Evolutionary conservation across 2,329 filamentous ascomycete genomes (phyloP).

Genomic region (Pyrenochaeta sp.): DNA sequence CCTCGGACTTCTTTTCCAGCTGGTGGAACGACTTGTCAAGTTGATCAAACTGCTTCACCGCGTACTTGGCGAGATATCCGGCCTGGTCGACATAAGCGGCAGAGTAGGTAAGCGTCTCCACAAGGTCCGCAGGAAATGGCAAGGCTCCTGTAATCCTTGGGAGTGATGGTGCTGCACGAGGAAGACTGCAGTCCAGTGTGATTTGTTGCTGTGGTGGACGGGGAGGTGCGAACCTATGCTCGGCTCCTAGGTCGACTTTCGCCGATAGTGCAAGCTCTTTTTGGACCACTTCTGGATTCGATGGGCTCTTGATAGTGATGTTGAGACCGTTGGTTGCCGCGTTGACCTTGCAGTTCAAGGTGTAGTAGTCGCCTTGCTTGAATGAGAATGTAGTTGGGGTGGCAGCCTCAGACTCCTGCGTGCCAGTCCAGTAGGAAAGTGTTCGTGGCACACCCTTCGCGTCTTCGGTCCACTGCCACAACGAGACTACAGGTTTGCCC

Average conservation of each 20-base stretch:
- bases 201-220: background rate
- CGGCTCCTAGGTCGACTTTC: background rate
- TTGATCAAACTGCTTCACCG: conserved; percentile 6
- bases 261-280: background rate
- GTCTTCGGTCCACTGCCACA: conserved; percentile 13
- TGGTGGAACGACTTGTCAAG: conserved; percentile 6
- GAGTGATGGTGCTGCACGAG: conserved; percentile 1
- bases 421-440: background rate
- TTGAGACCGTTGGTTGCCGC: background rate
- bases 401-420: conserved; percentile 2
- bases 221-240: conserved; percentile 6
- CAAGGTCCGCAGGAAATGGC: conserved; percentile 6
- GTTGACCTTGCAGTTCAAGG: conserved; percentile 5
- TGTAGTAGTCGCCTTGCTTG: conserved; percentile 7
- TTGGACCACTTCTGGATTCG: background rate
- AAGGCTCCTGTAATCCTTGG: background rate
- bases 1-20: conserved; percentile 6
- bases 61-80: conserved; percentile 6
- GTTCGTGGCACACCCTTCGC: background rate
- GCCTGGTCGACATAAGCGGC: conserved; percentile 10
- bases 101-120: conserved; percentile 3
- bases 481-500: conserved; percentile 2
- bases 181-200: conserved; percentile 3
- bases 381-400: conserved; percentile 4
- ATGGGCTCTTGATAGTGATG: conserved; percentile 1